Evolutionary conservation across 1,284 basidiomycete genomes (phyloP).

Genomic region (Apiotrichum gracile): DNA sequence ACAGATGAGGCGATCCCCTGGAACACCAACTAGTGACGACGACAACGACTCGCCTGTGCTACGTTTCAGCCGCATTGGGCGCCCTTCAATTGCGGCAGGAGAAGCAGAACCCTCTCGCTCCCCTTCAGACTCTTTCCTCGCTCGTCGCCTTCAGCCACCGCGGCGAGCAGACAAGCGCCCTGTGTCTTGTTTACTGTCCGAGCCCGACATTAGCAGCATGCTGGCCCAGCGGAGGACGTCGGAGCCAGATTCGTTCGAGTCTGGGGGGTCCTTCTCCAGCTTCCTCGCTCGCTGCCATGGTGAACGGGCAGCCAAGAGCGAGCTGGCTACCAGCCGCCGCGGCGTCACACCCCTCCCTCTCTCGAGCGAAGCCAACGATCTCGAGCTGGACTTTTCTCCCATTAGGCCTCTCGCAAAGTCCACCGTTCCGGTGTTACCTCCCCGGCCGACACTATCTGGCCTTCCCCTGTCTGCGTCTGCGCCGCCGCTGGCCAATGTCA

Average conservation of each 20-base stretch:
- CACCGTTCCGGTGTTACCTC: not conserved
- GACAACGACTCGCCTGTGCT: slow-evolving; percentile 7
- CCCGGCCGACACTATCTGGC: not conserved
- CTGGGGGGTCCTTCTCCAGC: not conserved
- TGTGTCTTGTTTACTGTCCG: not conserved
- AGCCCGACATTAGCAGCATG: not conserved
- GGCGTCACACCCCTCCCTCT: not conserved
- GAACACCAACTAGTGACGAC: not conserved
- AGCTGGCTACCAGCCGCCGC: not conserved
- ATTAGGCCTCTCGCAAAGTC: not conserved
- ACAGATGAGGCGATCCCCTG: not conserved
- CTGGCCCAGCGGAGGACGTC: slow-evolving; percentile 1
- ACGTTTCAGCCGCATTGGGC: slow-evolving; percentile 2
- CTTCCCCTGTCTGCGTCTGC: not conserved
- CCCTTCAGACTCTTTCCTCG: slow-evolving; percentile 14
- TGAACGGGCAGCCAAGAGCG: slow-evolving; percentile 5
- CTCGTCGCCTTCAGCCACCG: slow-evolving; percentile 1
- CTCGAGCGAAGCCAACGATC: slow-evolving; percentile 7
- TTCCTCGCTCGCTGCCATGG: slow-evolving; percentile 9
- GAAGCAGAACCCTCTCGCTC: slow-evolving; percentile 1
- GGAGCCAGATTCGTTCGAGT: slow-evolving; percentile 1
- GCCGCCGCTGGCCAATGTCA: not conserved
- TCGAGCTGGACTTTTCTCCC: slow-evolving; percentile 1
- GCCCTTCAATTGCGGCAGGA: not conserved
- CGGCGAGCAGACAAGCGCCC: not conserved